phyloP scores from a whole-genome alignment of 306 rosid species.

The Dalbergia cultrata region DNA sequence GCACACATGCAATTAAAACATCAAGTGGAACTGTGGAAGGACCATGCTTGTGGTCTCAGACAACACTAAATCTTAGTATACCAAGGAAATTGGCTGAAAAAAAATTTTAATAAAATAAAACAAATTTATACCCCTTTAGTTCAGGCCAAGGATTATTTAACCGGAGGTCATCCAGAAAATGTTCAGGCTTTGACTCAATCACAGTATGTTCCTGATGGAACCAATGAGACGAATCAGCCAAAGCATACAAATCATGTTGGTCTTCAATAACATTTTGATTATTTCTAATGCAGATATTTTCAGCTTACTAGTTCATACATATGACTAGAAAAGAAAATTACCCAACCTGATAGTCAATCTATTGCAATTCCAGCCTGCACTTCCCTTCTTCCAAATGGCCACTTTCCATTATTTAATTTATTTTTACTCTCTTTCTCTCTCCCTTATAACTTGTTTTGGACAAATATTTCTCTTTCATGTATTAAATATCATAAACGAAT shows the following conservation, averaged over 20 bases:
- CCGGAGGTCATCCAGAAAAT: conserved; percentile 96
- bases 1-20: conserved; percentile 47
- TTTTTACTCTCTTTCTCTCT: conserved; percentile 14
- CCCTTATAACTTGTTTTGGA: neutral
- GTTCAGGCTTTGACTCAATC: conserved; percentile 96
- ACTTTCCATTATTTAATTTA: neutral
- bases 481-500: conserved; percentile 16
- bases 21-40: conserved; percentile 37
- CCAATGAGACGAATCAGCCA: conserved; percentile 39
- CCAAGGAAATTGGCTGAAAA: conserved; percentile 6
- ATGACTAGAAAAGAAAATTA: conserved; percentile 27
- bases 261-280: conserved; percentile 11
- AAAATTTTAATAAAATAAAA: conserved; percentile 24
- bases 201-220: conserved; percentile 87
- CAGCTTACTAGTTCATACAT: conserved; percentile 32
- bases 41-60: conserved; percentile 26
- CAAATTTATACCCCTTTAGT: conserved; percentile 72
- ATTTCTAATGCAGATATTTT: conserved; percentile 26
- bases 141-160: conserved; percentile 98
- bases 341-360: conserved; percentile 5
- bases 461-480: neutral
- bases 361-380: conserved; percentile 36
- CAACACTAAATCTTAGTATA: conserved; percentile 14
- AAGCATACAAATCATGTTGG: conserved; percentile 38
- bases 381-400: conserved; percentile 36